Conservation (phyloP, 352 stramenopile species). For the Phytophthora pseudosyringae region DNA sequence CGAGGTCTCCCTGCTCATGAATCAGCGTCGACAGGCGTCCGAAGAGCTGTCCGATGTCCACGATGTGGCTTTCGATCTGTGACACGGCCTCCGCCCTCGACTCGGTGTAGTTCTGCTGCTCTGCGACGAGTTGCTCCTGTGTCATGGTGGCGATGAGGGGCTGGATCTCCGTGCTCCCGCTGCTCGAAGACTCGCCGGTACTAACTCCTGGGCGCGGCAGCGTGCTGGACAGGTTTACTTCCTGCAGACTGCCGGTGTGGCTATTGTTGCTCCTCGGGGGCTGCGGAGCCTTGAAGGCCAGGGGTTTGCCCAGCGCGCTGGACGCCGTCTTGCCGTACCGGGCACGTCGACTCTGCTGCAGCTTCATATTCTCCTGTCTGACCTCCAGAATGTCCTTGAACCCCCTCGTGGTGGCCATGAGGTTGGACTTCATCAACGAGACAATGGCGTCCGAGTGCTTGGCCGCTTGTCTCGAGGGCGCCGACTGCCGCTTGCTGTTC, state of each 20-base stretch:
- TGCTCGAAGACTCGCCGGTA: constrained; percentile 12
- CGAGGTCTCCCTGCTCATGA: constrained; percentile 83
- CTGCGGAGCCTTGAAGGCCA: constrained; percentile 68
- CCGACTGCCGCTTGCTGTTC: constrained; percentile 65
- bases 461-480: constrained; percentile 71
- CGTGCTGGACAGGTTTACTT: constrained; percentile 54
- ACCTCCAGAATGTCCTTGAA: constrained; percentile 90
- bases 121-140: constrained; percentile 76
- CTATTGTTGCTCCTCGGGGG: constrained; percentile 38
- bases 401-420: constrained; percentile 78
- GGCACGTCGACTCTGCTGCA: constrained; percentile 80
- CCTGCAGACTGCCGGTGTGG: constrained; percentile 34
- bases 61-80: constrained; percentile 89
- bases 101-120: constrained; percentile 83
- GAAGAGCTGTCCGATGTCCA: constrained; percentile 88
- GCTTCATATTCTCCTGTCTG: constrained; percentile 88
- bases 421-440: constrained; percentile 85
- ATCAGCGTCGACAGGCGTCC: constrained; percentile 81
- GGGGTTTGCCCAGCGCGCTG: constrained; percentile 72
- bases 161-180: constrained; percentile 59
- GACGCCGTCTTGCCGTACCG: constrained; percentile 81
- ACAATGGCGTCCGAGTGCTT: constrained; percentile 85
- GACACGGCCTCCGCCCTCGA: constrained; percentile 76
- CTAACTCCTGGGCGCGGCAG: constrained; percentile 59
- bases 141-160: constrained; percentile 79